Conservation (phyloP, 352 stramenopile genomes). For the Phytopythium helicoides region DNA sequence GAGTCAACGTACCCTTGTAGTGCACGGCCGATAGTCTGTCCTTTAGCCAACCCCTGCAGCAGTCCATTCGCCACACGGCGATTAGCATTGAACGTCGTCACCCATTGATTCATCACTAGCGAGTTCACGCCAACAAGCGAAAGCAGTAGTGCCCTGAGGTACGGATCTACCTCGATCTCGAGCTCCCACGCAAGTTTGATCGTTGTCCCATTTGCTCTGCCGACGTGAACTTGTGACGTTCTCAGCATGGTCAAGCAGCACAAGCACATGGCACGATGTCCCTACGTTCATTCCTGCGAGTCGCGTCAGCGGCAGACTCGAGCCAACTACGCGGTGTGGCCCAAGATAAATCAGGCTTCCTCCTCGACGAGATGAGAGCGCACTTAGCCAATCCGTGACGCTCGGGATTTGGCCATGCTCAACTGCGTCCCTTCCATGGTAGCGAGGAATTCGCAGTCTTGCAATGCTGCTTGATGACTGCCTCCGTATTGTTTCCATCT, state of each 20-base stretch:
- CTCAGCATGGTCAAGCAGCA: conserved; percentile 80
- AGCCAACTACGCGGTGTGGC: conserved; percentile 61
- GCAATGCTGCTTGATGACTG: conserved; percentile 40
- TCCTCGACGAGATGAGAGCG: conserved; percentile 46
- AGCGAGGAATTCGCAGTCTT: conserved; percentile 18
- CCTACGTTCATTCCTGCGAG: conserved; percentile 71
- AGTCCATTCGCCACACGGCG: conserved; percentile 51
- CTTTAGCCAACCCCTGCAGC: conserved; percentile 44
- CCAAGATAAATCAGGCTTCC: conserved; percentile 75
- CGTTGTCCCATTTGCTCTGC: conserved; percentile 85
- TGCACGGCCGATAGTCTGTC: conserved; percentile 57
- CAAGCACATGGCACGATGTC: conserved; percentile 60
- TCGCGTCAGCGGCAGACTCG: conserved; percentile 28
- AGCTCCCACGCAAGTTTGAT: conserved; percentile 64
- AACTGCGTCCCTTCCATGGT: conserved; percentile 59
- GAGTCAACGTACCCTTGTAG: conserved; percentile 51
- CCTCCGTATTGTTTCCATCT: conserved; percentile 38
- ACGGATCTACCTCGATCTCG: conserved; percentile 61
- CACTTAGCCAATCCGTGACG: conserved; percentile 66
- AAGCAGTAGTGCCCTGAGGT: conserved; percentile 62
- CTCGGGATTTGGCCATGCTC: conserved; percentile 63
- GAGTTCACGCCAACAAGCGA: conserved; percentile 76
- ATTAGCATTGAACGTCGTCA: conserved; percentile 76
- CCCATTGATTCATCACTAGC: conserved; percentile 80
- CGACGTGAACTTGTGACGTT: conserved; percentile 67